These are phyloP conservation scores for Allomyces macrogynus DNA, from an alignment of 192 early-diverging fungal genomes.

Conservation along the genomic window DNA sequence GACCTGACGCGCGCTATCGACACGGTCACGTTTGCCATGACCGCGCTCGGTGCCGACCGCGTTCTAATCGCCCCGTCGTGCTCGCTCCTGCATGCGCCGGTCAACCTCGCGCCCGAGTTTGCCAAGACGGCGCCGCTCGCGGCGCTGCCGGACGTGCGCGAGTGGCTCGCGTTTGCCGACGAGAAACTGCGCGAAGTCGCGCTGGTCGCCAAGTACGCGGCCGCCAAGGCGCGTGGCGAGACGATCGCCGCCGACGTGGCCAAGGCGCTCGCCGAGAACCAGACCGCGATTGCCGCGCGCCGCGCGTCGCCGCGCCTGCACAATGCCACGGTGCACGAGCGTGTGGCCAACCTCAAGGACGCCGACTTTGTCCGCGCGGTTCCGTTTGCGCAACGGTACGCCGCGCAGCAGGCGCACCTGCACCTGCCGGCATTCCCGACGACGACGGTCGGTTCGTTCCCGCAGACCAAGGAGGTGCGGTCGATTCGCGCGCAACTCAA, in stretches of 20 bases:
- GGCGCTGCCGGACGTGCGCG: constrained; percentile 54
- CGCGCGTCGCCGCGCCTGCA: constrained; percentile 60
- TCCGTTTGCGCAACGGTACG: constrained; percentile 48
- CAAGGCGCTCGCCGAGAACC: constrained; percentile 48
- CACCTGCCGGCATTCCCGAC: constrained; percentile 84
- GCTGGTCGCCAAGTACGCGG: constrained; percentile 33
- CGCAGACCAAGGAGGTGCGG: constrained; percentile 94
- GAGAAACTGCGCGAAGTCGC: constrained; percentile 78
- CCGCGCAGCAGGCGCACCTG: constrained; percentile 48
- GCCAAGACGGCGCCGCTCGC: constrained; percentile 42
- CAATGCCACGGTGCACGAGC: constrained; percentile 59
- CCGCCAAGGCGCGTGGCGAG: constrained; percentile 20
- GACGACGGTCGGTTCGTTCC: constrained; percentile 96
- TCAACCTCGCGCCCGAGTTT: constrained; percentile 42
- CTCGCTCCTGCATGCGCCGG: constrained; percentile 80
- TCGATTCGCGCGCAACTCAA: constrained; percentile 71
- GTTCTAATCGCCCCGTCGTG: constrained; percentile 78
- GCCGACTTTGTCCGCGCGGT: constrained; percentile 54
- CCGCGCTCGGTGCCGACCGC: constrained; percentile 41
- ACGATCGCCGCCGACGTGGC: constrained; percentile 34
- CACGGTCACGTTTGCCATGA: constrained; percentile 41
- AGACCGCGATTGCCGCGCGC: constrained; percentile 41
- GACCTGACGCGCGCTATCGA: constrained; percentile 55
- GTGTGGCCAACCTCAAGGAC: constrained; percentile 39
- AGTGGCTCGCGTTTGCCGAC: constrained; percentile 85